Percentiles rank a stretch among this genome's conserved stretches.
phyloP scores from a whole-genome alignment of 169 alveolate species.

The Plasmodium blacklocki region DNA sequence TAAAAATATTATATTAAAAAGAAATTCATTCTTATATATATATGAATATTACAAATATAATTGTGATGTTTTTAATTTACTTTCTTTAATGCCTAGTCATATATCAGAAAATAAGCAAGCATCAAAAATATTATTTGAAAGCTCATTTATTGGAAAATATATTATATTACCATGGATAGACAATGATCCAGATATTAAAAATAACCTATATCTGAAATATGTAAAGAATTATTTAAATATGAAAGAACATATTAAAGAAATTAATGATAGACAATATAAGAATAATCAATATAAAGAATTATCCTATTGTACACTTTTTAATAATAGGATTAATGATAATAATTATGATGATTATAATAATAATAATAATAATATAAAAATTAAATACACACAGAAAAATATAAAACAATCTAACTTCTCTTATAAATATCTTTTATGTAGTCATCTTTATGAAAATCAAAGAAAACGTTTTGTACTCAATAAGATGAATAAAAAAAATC shows the following conservation, averaged over 20 bases:
- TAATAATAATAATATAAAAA: too few relatives aligned
- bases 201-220: slow-evolving; percentile 75
- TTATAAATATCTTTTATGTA: too few relatives aligned
- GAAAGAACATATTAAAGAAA: neutral
- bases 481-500: too few relatives aligned
- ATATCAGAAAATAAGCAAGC: slow-evolving; percentile 28
- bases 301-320: slow-evolving; percentile 1
- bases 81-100: slow-evolving; percentile 74
- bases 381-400: too few relatives aligned
- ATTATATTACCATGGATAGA: slow-evolving; percentile 84
- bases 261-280: neutral
- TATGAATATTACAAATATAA: slow-evolving; percentile 64
- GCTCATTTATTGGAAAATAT: slow-evolving; percentile 79
- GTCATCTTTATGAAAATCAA: too few relatives aligned
- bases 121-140: slow-evolving; percentile 77
- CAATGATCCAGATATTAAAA: slow-evolving; percentile 79
- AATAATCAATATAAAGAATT: neutral
- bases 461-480: too few relatives aligned
- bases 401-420: too few relatives aligned
- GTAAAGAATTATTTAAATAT: slow-evolving; percentile 34
- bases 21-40: slow-evolving; percentile 46
- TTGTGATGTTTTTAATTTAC: slow-evolving; percentile 22
- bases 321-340: too few relatives aligned
- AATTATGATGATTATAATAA: too few relatives aligned
- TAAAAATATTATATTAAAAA: slow-evolving; percentile 37